Conservation (phyloP, 1,284 basidiomycete genomes). For the Volvariella surrecta region DNA sequence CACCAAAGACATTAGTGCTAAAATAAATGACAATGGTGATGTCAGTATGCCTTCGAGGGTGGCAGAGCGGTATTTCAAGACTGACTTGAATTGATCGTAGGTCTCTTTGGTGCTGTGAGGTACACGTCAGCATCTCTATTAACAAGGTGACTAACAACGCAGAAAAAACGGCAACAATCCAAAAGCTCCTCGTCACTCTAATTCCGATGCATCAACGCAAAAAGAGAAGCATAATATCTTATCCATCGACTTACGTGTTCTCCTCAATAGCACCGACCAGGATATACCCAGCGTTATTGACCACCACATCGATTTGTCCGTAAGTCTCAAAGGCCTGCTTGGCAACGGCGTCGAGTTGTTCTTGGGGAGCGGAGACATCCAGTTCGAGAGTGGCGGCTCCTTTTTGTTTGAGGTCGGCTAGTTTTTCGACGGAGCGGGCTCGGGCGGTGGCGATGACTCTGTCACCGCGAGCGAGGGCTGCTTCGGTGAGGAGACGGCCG, state of each 20-base stretch:
- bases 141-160: background rate
- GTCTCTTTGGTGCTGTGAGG: conserved; percentile 14
- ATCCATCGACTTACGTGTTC: background rate
- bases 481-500: conserved; percentile 1
- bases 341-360: background rate
- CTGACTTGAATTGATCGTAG: conserved; percentile 16
- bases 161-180: too few relatives aligned
- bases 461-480: background rate
- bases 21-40: background rate
- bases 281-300: conserved; percentile 1
- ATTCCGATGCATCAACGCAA: too few relatives aligned
- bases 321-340: background rate
- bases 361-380: background rate
- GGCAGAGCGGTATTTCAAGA: background rate
- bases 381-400: background rate
- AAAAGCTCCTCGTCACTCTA: too few relatives aligned
- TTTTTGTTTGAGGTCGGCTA: background rate
- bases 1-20: conserved; percentile 28
- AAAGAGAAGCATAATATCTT: too few relatives aligned
- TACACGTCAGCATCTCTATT: background rate
- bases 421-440: background rate
- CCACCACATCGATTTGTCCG: background rate
- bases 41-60: too few relatives aligned
- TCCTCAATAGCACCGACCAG: conserved; percentile 1
- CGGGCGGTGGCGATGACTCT: background rate